Percentiles rank a stretch among this genome's conserved stretches.
Conservation (phyloP, 192 early-diverging fungal species). For the Rhizophagus prolifer region DNA sequence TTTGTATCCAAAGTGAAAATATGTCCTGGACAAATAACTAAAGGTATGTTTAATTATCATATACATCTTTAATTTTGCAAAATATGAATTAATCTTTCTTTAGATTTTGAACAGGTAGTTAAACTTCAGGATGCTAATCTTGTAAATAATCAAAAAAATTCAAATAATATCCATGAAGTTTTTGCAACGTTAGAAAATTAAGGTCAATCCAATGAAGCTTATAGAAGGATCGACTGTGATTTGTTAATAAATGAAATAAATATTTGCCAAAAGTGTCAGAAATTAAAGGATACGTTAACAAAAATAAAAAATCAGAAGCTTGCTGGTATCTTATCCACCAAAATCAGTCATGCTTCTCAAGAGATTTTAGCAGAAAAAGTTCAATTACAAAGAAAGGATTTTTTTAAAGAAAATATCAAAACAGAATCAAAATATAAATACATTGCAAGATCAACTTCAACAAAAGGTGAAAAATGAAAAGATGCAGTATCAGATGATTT, state of each 20-base stretch:
- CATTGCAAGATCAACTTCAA: neutral
- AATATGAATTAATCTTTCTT: neutral
- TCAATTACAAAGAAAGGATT: neutral
- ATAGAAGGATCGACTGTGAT: neutral
- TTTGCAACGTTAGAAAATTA: neutral
- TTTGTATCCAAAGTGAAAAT: too few relatives aligned
- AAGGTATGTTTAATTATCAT: too few relatives aligned
- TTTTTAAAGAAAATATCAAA: neutral
- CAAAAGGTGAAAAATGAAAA: neutral
- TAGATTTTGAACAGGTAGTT: constrained; percentile 1
- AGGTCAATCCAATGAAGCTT: neutral
- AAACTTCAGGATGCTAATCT: neutral
- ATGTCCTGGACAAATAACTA: too few relatives aligned
- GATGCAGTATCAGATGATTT: neutral
- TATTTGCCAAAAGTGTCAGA: too few relatives aligned
- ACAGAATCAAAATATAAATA: neutral
- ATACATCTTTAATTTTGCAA: too few relatives aligned
- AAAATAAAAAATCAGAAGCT: neutral
- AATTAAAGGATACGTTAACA: neutral
- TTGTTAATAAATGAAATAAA: neutral
- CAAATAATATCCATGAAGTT: neutral
- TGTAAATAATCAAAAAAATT: neutral
- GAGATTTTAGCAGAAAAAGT: neutral
- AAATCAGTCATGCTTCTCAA: neutral
- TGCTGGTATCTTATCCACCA: neutral